Evolutionary conservation across 148 eudicot genomes (phyloP), one percentile per base, ranked within the genome.

Genomic region (Camellia lanceoleosa): DNA sequence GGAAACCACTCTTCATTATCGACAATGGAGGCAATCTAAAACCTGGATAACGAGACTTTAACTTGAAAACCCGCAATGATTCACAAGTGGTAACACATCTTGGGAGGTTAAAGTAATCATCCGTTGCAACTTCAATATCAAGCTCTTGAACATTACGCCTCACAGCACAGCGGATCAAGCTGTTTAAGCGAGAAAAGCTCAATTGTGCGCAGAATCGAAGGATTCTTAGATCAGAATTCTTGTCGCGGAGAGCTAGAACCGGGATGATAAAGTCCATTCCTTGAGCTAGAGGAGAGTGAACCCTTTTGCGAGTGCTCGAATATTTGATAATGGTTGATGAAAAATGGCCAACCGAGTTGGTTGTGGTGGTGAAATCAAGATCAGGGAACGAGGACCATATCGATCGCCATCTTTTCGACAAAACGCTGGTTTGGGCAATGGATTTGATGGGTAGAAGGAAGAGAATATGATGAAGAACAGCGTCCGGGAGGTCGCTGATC

Each of bases 401-500:
- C 43, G 66, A 55, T 23, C 82, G 78, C 90, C 90, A 91, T 20
- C 95, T 49, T 43, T 84, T 85, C 7, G 95, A 91, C 5, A 91
- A 51, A 3, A 84, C 49, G 71, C 91, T 81, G 10, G 87, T 88
- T 67, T 77, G 87, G 0, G 91, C 92, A 9, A 86, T 80, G 49
- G 73, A 54, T 84, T 80, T 88, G 83, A 87, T 83, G 8, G 95
- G 95, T 5, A 91, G 79, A 13, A 83, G 87, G 13, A 51, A 77
- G 7, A 91, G 82, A 54, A 91, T 84, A 18, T 80, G 86, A 64
- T 91, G 91, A 13, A 91, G 81, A 64, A 90, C 63, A 16, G 81
- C 88, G 72, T 90, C 87, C 2, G 95, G 91, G 19, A 91, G 92
- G 62, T 90, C 88, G n/a, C 90, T 88, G 65, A 91, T 83, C 7